Evolutionary conservation across 306 rosid genomes (phyloP), one percentile per base, ranked within the genome.

Genomic region (Biancaea sappan): DNA sequence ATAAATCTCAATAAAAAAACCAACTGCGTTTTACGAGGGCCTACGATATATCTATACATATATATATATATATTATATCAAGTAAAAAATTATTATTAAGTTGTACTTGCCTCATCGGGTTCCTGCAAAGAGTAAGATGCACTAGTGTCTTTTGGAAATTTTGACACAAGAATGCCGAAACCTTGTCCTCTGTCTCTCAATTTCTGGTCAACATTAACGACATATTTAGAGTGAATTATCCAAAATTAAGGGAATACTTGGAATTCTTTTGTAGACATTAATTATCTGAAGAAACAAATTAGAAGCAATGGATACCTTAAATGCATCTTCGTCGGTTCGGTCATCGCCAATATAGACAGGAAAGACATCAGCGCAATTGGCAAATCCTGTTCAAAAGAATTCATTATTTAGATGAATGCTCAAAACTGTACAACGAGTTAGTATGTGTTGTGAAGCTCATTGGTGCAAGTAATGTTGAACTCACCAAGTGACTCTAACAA

Each of bases 311-410:
- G 79, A 81, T 90, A 93, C 98, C 97, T 91, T 91, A 77, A 94
- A 94, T 61, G 98, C 98, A 85, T 94, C 98, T 82, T 94, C 98
- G 65, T 94, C 98, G 11, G 98, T 86, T 66, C 85, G 87, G 76
- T 94, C 98, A 85, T 94, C 98, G 8, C 98, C 98, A 78, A 94
- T 94, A 54, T 94, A 94, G 37, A 94, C 87, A 37, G 98, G 97
- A 60, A 91, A 91, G 54, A 94, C 98, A 73, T 94, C 84, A 15
- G 78, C 48, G 63, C 89, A 89, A 74, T 89, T 89, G 86, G 89
- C 92, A 77, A 83, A 90, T 77, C 98, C 98, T 94, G 76, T 77
- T 64, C 68, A 81, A 82, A 78, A 60, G 77, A 77, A 75, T 43
- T 63, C 34, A 60, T 69, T 52, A 81, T 21, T 80, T 32, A 76